Evolutionary conservation across 192 early-diverging fungal species (phyloP).

Genomic region (Coemansia erecta): DNA sequence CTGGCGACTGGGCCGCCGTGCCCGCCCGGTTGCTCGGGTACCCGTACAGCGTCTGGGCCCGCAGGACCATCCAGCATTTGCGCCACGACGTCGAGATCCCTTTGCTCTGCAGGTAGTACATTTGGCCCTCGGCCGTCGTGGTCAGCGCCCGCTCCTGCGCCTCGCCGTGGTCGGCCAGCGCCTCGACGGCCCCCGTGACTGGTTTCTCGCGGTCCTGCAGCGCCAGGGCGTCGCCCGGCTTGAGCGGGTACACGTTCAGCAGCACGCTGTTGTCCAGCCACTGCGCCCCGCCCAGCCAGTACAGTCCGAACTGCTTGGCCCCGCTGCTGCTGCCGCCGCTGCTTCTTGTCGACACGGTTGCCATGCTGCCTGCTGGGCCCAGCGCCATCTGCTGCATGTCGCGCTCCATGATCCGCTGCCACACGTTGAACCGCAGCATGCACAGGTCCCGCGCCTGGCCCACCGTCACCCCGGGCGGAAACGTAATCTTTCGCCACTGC

Average conservation of each 20-base stretch:
- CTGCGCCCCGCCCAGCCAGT: slow-evolving; percentile 33
- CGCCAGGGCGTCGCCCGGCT: slow-evolving; percentile 29
- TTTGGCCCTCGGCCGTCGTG: slow-evolving; percentile 33
- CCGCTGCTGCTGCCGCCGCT: slow-evolving; percentile 2
- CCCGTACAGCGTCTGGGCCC: slow-evolving; percentile 15
- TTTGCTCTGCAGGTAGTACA: slow-evolving; percentile 41
- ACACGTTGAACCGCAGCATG: slow-evolving; percentile 52
- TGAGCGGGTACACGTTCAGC: slow-evolving; percentile 25
- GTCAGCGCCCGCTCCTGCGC: background rate
- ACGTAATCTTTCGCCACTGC: slow-evolving; percentile 26
- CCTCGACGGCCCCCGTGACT: background rate
- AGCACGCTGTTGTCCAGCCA: slow-evolving; percentile 41
- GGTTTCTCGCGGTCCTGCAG: slow-evolving; percentile 35
- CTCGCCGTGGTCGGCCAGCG: background rate
- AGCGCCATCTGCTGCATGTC: slow-evolving; percentile 4
- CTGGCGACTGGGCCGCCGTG: background rate
- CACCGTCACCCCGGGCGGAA: slow-evolving; percentile 45
- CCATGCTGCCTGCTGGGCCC: slow-evolving; percentile 10
- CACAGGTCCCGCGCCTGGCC: slow-evolving; percentile 52
- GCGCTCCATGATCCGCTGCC: slow-evolving; percentile 36
- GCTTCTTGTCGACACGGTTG: background rate
- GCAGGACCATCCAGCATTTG: slow-evolving; percentile 46
- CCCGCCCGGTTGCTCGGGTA: slow-evolving; percentile 7
- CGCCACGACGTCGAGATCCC: slow-evolving; percentile 36
- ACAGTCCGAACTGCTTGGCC: slow-evolving; percentile 45